Percentiles rank a stretch among this genome's conserved stretches.
These are phyloP conservation scores for Chenopodium suecicum DNA, from an alignment of 148 eudicot genomes.

Conservation along the genomic window DNA sequence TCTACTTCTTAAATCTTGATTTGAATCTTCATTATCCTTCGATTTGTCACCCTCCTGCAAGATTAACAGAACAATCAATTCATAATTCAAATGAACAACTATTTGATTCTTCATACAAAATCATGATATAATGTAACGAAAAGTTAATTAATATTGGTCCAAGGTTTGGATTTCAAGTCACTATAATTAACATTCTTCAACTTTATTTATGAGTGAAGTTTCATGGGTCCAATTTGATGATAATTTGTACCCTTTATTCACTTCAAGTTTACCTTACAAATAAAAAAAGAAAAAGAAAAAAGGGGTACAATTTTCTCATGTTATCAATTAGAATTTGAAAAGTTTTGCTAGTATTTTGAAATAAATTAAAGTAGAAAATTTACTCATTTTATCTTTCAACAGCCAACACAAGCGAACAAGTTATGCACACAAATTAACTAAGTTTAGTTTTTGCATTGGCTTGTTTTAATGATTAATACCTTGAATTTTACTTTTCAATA, in stretches of 20 bases:
- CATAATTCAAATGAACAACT: neutral
- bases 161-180: no score
- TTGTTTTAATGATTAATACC: no score
- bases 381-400: neutral
- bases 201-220: neutral
- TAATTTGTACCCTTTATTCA: neutral
- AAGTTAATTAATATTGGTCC: neutral
- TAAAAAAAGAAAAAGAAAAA: neutral
- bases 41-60: constrained; percentile 33
- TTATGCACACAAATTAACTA: neutral
- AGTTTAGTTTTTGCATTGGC: no score
- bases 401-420: neutral
- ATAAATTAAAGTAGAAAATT: neutral
- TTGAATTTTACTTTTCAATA: no score
- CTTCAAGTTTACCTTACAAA: neutral
- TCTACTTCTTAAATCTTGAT: constrained; percentile 56
- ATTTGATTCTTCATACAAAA: no score
- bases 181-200: neutral
- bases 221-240: neutral
- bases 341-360: neutral
- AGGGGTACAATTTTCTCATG: neutral
- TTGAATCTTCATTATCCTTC: constrained; percentile 27
- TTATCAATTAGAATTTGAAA: neutral
- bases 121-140: neutral
- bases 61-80: neutral